Evolutionary conservation across 768 basidiomycete genomes (phyloP).

Genomic region (Rossbeevera mucosa): DNA sequence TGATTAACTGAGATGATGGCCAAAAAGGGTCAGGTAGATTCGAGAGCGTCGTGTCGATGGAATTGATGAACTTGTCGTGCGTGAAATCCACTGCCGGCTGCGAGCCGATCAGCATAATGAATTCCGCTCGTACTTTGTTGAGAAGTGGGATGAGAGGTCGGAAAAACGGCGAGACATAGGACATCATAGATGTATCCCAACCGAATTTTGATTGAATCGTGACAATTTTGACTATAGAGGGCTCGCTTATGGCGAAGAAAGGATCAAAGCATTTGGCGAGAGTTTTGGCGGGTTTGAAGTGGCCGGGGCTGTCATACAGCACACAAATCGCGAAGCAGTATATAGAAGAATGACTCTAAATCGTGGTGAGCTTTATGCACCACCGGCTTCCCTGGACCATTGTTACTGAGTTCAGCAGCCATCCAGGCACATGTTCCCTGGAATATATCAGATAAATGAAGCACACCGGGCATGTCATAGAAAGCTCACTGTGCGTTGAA

Average conservation of each 20-base stretch:
- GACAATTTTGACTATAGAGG: not conserved
- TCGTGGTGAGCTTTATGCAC: not conserved
- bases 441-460: not conserved
- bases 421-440: slow-evolving; percentile 7
- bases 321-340: slow-evolving; percentile 5
- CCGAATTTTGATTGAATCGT: not conserved
- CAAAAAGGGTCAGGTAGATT: not conserved
- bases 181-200: not conserved
- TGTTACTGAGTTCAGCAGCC: slow-evolving; percentile 1
- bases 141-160: not conserved
- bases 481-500: not conserved
- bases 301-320: not conserved
- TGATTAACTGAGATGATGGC: not conserved
- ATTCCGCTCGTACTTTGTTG: not conserved
- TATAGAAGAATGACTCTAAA: slow-evolving; percentile 11
- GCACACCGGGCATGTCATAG: not conserved
- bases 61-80: not conserved
- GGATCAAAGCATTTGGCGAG: slow-evolving; percentile 4
- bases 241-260: not conserved
- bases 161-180: slow-evolving; percentile 2
- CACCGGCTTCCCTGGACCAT: not conserved
- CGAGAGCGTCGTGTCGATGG: not conserved
- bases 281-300: not conserved
- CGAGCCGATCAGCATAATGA: not conserved
- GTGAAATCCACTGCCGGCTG: not conserved